A percentile compares a stretch with the other conserved stretches of the same genome.
Evolutionary conservation across 225 moss, liverwort and hornwort genomes (phyloP).

Genomic region (Lunularia cruciata): DNA sequence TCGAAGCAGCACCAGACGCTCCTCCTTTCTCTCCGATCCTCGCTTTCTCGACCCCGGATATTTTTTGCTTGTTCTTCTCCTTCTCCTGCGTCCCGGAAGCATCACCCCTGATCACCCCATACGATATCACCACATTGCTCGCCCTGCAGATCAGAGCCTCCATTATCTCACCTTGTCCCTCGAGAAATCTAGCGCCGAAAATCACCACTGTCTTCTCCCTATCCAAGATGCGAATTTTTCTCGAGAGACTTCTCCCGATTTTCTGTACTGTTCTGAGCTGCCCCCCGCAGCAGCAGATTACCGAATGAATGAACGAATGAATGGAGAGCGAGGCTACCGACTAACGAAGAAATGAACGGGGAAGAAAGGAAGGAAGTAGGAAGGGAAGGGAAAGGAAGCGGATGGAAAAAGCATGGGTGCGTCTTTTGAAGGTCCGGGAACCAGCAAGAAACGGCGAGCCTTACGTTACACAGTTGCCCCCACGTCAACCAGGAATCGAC

Average conservation of each 20-base stretch:
- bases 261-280: no score
- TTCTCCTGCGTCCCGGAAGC: constrained; percentile 31
- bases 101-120: constrained; percentile 32
- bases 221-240: not conserved
- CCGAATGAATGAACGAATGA: not conserved
- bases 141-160: constrained; percentile 44
- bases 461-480: not conserved
- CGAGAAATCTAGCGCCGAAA: no score
- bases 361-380: no score
- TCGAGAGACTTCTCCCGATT: not conserved
- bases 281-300: not conserved
- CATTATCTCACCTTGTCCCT: constrained; percentile 19
- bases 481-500: not conserved
- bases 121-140: constrained; percentile 45
- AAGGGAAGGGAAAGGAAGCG: not conserved
- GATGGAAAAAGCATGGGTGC: not conserved
- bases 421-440: not conserved
- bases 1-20: constrained; percentile 11
- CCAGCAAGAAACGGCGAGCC: not conserved
- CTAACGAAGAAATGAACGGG: no score
- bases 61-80: constrained; percentile 41
- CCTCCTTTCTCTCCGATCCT: constrained; percentile 36
- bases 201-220: not conserved
- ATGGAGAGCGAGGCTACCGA: no score
- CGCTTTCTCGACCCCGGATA: constrained; percentile 23